Conservation (phyloP, 2,329 filamentous ascomycete species). For the Anthostomella pinea region DNA sequence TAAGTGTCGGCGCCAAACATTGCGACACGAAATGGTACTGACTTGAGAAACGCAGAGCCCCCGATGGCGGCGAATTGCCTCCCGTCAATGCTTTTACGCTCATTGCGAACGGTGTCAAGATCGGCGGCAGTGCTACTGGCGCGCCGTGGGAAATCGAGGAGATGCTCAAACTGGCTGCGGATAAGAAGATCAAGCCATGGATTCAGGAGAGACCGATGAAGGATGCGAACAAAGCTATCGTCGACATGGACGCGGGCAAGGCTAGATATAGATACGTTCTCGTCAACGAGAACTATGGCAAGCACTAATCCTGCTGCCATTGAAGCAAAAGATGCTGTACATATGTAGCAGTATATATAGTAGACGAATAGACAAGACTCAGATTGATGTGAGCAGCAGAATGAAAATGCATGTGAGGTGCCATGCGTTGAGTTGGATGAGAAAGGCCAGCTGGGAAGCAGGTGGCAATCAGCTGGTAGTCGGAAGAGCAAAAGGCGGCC, state of each 20-base stretch:
- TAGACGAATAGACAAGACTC: too few species aligned
- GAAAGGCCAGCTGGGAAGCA: background rate
- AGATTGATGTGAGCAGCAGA: too few species aligned
- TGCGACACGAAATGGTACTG: too few species aligned
- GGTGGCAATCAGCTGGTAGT: background rate
- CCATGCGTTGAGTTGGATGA: too few species aligned
- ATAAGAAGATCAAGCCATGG: conserved; percentile 57
- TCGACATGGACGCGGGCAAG: conserved; percentile 57
- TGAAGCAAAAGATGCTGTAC: too few species aligned
- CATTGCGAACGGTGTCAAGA: conserved; percentile 52
- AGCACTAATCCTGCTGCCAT: conserved; percentile 19
- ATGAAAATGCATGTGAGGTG: too few species aligned
- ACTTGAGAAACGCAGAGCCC: conserved; percentile 42
- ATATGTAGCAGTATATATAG: too few species aligned
- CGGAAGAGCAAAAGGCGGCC: background rate
- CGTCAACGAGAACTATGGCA: conserved; percentile 39
- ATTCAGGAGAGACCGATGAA: conserved; percentile 54
- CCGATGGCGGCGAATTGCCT: conserved; percentile 51
- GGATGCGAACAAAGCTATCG: conserved; percentile 54
- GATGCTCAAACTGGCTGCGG: conserved; percentile 59
- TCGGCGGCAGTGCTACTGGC: conserved; percentile 49
- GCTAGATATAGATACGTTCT: conserved; percentile 50
- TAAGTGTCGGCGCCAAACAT: too few species aligned
- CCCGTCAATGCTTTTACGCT: conserved; percentile 54
- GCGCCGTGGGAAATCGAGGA: conserved; percentile 56